A percentile compares a stretch with the other conserved stretches of the same genome.
Conservation (phyloP, 805 yeast genomes). For the Debaryomyces prosopidis region DNA sequence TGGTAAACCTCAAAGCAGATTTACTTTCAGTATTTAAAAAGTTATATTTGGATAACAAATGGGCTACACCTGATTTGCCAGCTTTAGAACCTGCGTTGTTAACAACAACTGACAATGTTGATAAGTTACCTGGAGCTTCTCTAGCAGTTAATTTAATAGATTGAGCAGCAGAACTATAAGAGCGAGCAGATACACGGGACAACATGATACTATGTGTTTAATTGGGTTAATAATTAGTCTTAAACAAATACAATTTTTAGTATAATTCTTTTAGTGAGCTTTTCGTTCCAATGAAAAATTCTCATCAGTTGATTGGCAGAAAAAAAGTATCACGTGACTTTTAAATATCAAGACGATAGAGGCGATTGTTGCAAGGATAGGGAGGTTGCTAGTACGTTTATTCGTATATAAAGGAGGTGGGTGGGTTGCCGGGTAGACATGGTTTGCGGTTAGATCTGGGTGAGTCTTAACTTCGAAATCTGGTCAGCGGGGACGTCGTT, state of each 20-base stretch:
- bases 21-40: constrained; percentile 80
- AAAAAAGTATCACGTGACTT: constrained; percentile 4
- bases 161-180: constrained; percentile 40
- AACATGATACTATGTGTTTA: constrained; percentile 26
- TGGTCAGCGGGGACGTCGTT: constrained; percentile 36
- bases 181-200: constrained; percentile 43
- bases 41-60: constrained; percentile 78
- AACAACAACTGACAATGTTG: constrained; percentile 77
- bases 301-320: constrained; percentile 16
- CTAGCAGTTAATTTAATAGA: constrained; percentile 52
- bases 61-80: constrained; percentile 77
- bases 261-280: constrained; percentile 6
- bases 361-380: too few relatives aligned
- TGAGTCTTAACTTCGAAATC: constrained; percentile 11
- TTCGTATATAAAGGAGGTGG: not conserved
- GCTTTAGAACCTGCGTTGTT: constrained; percentile 81
- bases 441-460: constrained; percentile 16
- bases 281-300: constrained; percentile 12
- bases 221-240: constrained; percentile 1
- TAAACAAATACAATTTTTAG: not conserved
- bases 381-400: too few relatives aligned
- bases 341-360: too few relatives aligned
- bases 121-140: constrained; percentile 66
- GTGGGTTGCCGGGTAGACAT: not conserved
- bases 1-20: constrained; percentile 87